Conservation (phyloP, 2,329 filamentous ascomycete genomes). For the Rosellinia necatrix region DNA sequence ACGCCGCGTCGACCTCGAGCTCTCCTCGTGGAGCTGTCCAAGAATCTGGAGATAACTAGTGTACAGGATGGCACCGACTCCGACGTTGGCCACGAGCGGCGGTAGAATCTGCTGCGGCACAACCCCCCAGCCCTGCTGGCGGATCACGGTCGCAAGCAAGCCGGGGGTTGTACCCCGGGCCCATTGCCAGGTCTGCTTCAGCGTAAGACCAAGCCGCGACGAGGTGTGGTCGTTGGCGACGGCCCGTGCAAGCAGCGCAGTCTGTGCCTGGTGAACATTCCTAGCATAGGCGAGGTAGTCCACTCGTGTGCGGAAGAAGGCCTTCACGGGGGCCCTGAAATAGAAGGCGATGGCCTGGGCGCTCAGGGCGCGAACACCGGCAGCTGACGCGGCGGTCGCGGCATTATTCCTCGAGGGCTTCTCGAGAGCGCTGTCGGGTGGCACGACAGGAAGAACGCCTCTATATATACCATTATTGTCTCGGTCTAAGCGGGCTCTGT, state of each 20-base stretch:
- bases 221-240: slow-evolving; percentile 43
- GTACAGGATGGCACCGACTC: slow-evolving; percentile 75
- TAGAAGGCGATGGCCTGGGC: slow-evolving; percentile 88
- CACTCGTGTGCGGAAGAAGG: slow-evolving; percentile 87
- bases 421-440: slow-evolving; percentile 49
- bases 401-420: slow-evolving; percentile 58
- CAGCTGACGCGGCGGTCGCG: slow-evolving; percentile 78
- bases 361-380: slow-evolving; percentile 80
- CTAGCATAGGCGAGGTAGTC: slow-evolving; percentile 74
- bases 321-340: slow-evolving; percentile 87
- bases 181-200: slow-evolving; percentile 52
- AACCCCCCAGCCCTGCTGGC: slow-evolving; percentile 73
- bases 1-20: slow-evolving; percentile 59
- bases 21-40: slow-evolving; percentile 68
- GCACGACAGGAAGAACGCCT: slow-evolving; percentile 53
- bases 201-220: slow-evolving; percentile 40
- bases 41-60: slow-evolving; percentile 76
- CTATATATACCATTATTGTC: slow-evolving; percentile 33
- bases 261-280: slow-evolving; percentile 54
- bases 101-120: slow-evolving; percentile 78
- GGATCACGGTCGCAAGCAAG: slow-evolving; percentile 69
- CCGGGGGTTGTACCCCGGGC: slow-evolving; percentile 70
- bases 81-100: slow-evolving; percentile 74
- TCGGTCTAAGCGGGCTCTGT: slow-evolving; percentile 29
- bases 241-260: slow-evolving; percentile 43